Evolutionary conservation across 768 basidiomycete genomes (phyloP).

Genomic region (Mycena epipterygia): DNA sequence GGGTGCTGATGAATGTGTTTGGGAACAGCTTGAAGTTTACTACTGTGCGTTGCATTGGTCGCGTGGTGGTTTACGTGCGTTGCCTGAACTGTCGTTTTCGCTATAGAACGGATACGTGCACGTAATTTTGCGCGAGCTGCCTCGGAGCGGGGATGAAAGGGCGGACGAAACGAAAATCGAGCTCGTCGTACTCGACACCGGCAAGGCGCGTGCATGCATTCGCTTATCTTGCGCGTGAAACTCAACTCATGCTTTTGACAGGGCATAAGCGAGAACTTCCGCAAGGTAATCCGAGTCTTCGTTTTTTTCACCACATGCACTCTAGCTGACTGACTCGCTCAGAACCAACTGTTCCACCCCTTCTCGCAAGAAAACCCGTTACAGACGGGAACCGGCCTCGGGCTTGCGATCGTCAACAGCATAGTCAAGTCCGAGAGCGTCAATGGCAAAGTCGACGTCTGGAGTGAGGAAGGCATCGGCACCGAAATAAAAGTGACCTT

Average conservation of each 20-base stretch:
- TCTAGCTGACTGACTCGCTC: constrained; percentile 43
- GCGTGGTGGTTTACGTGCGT: constrained; percentile 13
- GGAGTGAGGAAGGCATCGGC: constrained; percentile 90
- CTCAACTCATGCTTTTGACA: constrained; percentile 39
- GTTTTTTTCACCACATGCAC: not conserved
- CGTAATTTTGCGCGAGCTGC: constrained; percentile 82
- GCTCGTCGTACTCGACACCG: constrained; percentile 88
- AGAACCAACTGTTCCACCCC: constrained; percentile 95
- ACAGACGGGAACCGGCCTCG: constrained; percentile 93
- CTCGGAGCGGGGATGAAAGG: constrained; percentile 64
- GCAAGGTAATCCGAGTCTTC: constrained; percentile 68
- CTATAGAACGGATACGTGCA: constrained; percentile 88
- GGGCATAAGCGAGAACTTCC: constrained; percentile 94
- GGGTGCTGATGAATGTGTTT: constrained; percentile 95
- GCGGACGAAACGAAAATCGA: constrained; percentile 81
- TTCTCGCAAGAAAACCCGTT: constrained; percentile 97
- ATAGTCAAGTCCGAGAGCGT: constrained; percentile 90
- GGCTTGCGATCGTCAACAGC: constrained; percentile 94
- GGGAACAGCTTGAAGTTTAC: constrained; percentile 97
- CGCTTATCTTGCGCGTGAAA: not conserved
- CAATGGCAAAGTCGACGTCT: constrained; percentile 92
- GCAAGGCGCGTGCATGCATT: constrained; percentile 68
- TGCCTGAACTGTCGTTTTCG: not conserved
- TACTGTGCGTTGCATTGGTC: constrained; percentile 64
- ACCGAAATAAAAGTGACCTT: constrained; percentile 94